Percentiles rank a stretch among this genome's conserved stretches.
Conservation (phyloP, 176 grass and related monocot genomes). For the maize (Zea mays) region Zm-B73-REFERENCE-NAM-5.0 NC_050097.1:4742501-4743000, state of each 20-base stretch:
- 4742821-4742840: slow-evolving; percentile 48
- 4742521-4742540: slow-evolving; percentile 29
- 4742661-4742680: slow-evolving; percentile 63
- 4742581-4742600: slow-evolving; percentile 76
- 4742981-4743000: slow-evolving; percentile 61
- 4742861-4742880: slow-evolving; percentile 73
- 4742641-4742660: slow-evolving; percentile 60
- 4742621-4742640: slow-evolving; percentile 56
- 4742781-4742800: slow-evolving; percentile 52
- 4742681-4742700: slow-evolving; percentile 63
- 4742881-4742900: slow-evolving; percentile 79
- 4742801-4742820: slow-evolving; percentile 71
- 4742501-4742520: slow-evolving; percentile 46
- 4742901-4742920: slow-evolving; percentile 66
- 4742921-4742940: slow-evolving; percentile 55
- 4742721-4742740: slow-evolving; percentile 61
- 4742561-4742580: slow-evolving; percentile 64
- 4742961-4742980: background rate
- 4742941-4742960: slow-evolving; percentile 42
- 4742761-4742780: slow-evolving; percentile 42
- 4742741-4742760: slow-evolving; percentile 51
- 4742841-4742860: slow-evolving; percentile 69
- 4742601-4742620: slow-evolving; percentile 36
- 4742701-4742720: slow-evolving; percentile 74
- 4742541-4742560: slow-evolving; percentile 39